Base-by-base conservation (phyloP, 768 basidiomycete genomes). In the Podaxis sp. region DNA sequence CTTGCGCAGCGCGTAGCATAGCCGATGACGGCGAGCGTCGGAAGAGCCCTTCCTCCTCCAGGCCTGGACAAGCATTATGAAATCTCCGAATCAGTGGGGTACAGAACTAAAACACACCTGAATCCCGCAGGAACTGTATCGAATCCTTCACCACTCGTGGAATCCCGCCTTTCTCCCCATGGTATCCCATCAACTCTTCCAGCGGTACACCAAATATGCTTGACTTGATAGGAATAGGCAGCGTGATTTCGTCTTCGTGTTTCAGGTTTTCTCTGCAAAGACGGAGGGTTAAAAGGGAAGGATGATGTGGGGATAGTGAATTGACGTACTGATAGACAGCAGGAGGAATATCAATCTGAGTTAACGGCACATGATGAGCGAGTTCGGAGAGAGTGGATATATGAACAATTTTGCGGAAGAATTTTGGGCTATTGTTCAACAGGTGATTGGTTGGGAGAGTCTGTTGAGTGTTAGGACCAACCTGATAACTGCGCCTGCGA, bases 401-500 rank as follows among this genome's bases (percentile, higher is more conserved):
- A 71, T 95, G 94, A 28, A 80, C 75, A 66, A 95, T 79, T 77
- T 95, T 95, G 68, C 87, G 87, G 73, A 92, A 94, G 77, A 95
- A 95, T 73, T 95, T 95, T 13, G 93, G 93, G 68, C 91, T 92
- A 54, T 22, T 17, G 56, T 57, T 57, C 60, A n/a, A 60, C 50
- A 62, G 49, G 41, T 49, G 40, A n/a, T 38, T 49, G 15, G 37
- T 51, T 10, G 24, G 26, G 41, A 50, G n/a, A 28, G n/a, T 38
- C n/a, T 22, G 40, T 22, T 46, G 3, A 40, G 38, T n/a, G 46
- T 58, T 46, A 5, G 24, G 20, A 57, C 75, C n/a, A 62, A 90
- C 89, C 90, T 93, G 70, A 95, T 92, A 64, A 94, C 87, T 44
- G 93, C 90, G 2, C 92, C 91, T 33, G 93, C 93, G 52, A 95